These are phyloP conservation scores for Wickerhamiella brachini DNA, from an alignment of 805 yeast genomes.

Conservation along the genomic window DNA sequence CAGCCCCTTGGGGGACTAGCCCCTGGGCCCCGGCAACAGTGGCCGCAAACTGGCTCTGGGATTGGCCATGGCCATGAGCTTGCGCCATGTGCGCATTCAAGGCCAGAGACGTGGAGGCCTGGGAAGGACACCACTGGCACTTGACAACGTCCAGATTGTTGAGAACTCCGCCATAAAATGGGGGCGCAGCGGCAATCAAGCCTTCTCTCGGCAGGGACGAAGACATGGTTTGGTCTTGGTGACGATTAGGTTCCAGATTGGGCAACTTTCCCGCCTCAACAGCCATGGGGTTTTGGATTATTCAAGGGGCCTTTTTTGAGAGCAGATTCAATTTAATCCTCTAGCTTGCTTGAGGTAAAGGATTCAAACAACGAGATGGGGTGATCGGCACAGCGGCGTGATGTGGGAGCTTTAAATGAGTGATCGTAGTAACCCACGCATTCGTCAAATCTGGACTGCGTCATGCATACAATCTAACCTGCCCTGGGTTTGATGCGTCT, in stretches of 20 bases:
- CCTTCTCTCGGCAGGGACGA: neutral
- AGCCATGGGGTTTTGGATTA: neutral
- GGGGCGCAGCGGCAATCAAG: neutral
- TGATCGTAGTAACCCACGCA: neutral
- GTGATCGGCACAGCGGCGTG: neutral
- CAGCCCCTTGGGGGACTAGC: neutral
- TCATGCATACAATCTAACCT: neutral
- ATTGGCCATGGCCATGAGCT: neutral
- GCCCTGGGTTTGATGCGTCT: neutral
- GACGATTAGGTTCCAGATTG: neutral
- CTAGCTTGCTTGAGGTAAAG: neutral
- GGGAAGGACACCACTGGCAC: neutral
- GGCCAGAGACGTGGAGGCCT: neutral
- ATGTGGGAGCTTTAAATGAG: neutral
- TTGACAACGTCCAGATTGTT: neutral
- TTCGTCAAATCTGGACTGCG: neutral
- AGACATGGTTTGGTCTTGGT: neutral
- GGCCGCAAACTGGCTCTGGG: neutral
- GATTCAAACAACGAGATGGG: neutral
- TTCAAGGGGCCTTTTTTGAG: neutral
- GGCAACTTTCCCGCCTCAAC: neutral
- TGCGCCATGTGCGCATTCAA: neutral
- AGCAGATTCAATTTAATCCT: neutral
- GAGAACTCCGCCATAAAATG: neutral
- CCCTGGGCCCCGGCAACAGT: neutral